Evolutionary conservation across 164 flowering plant species (phyloP).

Genomic region (grape (Vitis vinifera)): ASM3070453v1 NC_081817.1:24947501-24948000

Average conservation of each 20-base stretch:
- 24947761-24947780: constrained; percentile 13
- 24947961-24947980: no score
- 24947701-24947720: not conserved
- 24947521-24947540: no score
- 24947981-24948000: not conserved
- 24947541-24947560: no score
- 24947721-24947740: not conserved
- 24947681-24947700: no score
- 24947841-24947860: not conserved
- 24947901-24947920: constrained; percentile 2
- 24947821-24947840: not conserved
- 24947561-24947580: no score
- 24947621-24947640: no score
- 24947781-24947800: not conserved
- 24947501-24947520: no score
- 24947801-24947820: constrained; percentile 3
- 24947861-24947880: constrained; percentile 10
- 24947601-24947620: no score
- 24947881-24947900: not conserved
- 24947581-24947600: no score
- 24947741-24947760: constrained; percentile 8
- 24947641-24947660: no score
- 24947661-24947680: no score
- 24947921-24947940: not conserved
- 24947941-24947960: not conserved